Evolutionary conservation across 352 stramenopile species (phyloP), one percentile per base, ranked within the genome.

Genomic region (Halophytophthora polymorphica): DNA sequence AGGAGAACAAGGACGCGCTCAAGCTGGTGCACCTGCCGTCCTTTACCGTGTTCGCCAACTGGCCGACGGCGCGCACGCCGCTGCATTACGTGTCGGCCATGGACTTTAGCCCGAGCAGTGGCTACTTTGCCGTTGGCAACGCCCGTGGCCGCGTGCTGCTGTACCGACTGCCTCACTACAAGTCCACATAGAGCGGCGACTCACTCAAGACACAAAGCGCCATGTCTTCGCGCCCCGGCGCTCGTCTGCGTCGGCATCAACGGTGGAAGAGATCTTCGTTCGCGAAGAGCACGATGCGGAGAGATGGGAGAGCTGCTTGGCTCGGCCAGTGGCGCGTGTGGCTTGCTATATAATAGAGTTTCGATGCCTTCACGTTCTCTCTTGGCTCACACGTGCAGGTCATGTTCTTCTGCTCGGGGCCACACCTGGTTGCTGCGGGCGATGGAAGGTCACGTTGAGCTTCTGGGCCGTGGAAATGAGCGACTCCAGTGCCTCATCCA

Each of bases 21-120:
- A 97, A 97, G 61, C 64, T 99, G 23, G 76, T 99, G 33, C 95
- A 99, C 72, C 63, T 98, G 42, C 87, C 96, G 39, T 93, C 88
- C 1, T 67, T 85, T 41, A 98, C 93, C 18, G 96, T 98, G 15
- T 99, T 98, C 60, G 74, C 83, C 22, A 99, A 99, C 76, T 99
- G 97, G 97, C 97, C 97, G 3, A 98, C 96, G 19, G 71, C 84
- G 25, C 88, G 90, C 36, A 99, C 97, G 38, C 97, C 97, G n/a
- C 69, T 99, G 12, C 83, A 96, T 42, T 98, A 98, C 72, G 95
- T 98, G 29, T 97, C 89, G 50, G 81, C 77, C 39, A 86, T 98
- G 67, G 95, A 98, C 61, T 99, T 99, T 60, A 98, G 92, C 52
- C 95, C 95, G 1, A 83, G 82, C 61, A 97, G 91, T 49, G 90